Evolutionary conservation across 257 asterid genomes (phyloP).

Genomic region (Nicotiana knightiana): DNA sequence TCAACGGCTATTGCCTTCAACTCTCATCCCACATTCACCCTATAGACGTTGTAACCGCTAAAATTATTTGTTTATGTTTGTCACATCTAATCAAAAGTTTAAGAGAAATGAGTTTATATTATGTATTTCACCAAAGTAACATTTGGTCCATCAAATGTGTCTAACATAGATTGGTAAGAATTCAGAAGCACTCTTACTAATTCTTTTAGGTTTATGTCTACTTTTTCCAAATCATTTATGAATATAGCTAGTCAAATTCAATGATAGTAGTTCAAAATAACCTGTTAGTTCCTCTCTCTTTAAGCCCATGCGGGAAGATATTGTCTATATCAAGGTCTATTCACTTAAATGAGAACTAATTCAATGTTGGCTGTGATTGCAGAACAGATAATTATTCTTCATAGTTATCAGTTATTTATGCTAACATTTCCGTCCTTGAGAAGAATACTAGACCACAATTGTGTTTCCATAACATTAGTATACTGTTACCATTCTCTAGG

Average conservation of each 20-base stretch:
- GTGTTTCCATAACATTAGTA: neutral
- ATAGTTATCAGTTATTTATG: neutral
- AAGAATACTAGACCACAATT: neutral
- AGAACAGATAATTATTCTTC: neutral
- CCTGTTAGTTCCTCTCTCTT: neutral
- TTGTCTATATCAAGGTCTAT: neutral
- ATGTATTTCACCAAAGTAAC: neutral
- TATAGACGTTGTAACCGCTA: neutral
- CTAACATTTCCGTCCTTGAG: neutral
- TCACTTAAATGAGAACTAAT: neutral
- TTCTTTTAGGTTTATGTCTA: neutral
- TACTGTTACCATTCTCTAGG: neutral
- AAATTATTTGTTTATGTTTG: neutral
- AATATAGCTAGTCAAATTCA: neutral
- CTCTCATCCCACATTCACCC: neutral
- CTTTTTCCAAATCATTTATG: neutral
- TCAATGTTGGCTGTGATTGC: neutral
- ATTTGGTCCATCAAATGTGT: neutral
- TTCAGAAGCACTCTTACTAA: neutral
- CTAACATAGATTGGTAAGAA: neutral
- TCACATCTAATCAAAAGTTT: neutral
- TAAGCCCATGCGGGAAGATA: neutral
- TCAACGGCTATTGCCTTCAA: neutral
- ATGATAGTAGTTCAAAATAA: neutral
- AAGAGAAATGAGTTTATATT: neutral